A percentile compares a stretch with the other conserved stretches of the same genome.
phyloP scores from a whole-genome alignment of 2,329 filamentous ascomycete species.

The Colletotrichum endophyticum region DNA sequence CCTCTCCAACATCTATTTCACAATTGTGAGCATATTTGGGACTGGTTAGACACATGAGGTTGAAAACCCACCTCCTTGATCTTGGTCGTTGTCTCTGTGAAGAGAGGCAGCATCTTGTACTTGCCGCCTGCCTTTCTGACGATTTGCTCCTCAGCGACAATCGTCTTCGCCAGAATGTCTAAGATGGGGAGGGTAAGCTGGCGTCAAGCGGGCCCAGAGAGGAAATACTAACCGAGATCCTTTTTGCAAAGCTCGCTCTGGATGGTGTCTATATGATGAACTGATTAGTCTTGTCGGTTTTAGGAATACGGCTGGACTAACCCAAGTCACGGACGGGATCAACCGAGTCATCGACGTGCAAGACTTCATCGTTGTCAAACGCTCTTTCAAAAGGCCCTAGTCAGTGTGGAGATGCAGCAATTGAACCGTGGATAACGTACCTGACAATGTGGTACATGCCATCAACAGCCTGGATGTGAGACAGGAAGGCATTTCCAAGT shows the following conservation, averaged over 20 bases:
- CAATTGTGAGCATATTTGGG: background rate
- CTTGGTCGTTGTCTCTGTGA: constrained; percentile 46
- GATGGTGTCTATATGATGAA: constrained; percentile 33
- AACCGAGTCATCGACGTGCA: constrained; percentile 52
- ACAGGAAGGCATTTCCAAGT: constrained; percentile 49
- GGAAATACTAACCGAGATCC: constrained; percentile 32
- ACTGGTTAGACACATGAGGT: background rate
- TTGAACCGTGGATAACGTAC: constrained; percentile 21
- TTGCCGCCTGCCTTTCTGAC: constrained; percentile 48
- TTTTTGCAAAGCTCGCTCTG: constrained; percentile 46
- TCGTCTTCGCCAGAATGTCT: constrained; percentile 44
- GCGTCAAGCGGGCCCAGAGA: background rate
- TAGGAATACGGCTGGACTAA: constrained; percentile 24
- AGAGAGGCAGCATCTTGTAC: constrained; percentile 50
- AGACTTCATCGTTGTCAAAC: constrained; percentile 49
- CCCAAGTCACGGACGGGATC: constrained; percentile 48
- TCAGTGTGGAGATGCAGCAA: background rate
- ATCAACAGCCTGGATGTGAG: constrained; percentile 50
- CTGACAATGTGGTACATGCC: constrained; percentile 51
- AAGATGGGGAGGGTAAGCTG: background rate
- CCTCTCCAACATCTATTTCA: constrained; percentile 39
- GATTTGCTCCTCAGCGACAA: constrained; percentile 41
- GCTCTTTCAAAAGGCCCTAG: constrained; percentile 31
- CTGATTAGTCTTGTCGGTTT: background rate
- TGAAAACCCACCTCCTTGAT: constrained; percentile 33